Evolutionary conservation across 2,329 filamentous ascomycete species (phyloP).

Genomic region (Fusarium robinianum): DNA sequence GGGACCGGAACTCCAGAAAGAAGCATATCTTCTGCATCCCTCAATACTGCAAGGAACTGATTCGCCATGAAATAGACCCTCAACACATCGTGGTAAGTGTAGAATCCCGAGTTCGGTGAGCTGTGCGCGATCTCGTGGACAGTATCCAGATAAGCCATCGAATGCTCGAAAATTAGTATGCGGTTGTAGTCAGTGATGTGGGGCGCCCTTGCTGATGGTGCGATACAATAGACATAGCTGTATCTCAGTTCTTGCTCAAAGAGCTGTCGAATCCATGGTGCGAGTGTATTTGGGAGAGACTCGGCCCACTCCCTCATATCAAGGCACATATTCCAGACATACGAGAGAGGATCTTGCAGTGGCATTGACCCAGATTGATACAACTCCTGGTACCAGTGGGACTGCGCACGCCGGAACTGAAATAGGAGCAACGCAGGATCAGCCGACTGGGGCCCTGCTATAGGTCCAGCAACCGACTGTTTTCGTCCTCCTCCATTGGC

Average conservation of each 20-base stretch:
- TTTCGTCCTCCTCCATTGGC: constrained; percentile 49
- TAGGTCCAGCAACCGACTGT: constrained; percentile 48
- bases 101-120: constrained; percentile 64
- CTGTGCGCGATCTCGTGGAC: constrained; percentile 70
- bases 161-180: constrained; percentile 82
- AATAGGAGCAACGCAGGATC: constrained; percentile 79
- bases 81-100: constrained; percentile 87
- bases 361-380: constrained; percentile 76
- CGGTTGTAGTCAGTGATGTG: constrained; percentile 76
- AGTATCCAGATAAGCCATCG: constrained; percentile 77
- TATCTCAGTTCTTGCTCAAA: constrained; percentile 90
- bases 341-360: constrained; percentile 70
- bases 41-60: constrained; percentile 65
- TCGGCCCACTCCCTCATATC: constrained; percentile 83
- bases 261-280: constrained; percentile 69
- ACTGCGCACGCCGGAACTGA: constrained; percentile 82
- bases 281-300: constrained; percentile 68
- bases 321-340: constrained; percentile 76
- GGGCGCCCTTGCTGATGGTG: constrained; percentile 75
- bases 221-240: constrained; percentile 87
- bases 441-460: constrained; percentile 55
- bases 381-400: constrained; percentile 85
- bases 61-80: constrained; percentile 77
- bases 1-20: constrained; percentile 55
- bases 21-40: constrained; percentile 60